Base-by-base conservation (phyloP, 176 grass and related monocot genomes). In the Elymus sibiricus region DNA sequence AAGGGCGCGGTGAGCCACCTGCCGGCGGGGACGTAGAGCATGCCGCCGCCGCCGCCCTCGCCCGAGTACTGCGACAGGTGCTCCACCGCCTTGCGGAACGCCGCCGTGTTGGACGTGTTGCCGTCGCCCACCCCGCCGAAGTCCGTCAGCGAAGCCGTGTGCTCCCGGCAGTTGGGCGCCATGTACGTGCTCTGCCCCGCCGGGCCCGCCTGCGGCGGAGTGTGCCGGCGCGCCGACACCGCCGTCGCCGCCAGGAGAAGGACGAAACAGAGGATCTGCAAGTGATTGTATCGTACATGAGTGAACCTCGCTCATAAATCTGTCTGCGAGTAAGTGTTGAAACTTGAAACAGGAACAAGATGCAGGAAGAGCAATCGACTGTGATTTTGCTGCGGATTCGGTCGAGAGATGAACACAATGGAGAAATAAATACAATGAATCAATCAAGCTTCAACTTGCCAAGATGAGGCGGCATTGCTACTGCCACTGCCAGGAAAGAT, bases 1-100 rank as follows among this genome's bases (percentile, higher is more conserved):
- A 99, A 99, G 0, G 97, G 97, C 38, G 92, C 97, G 4, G 97
- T 99, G 7, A 99, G 87, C 97, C 97, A 99, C 85, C 65, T 85
- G 32, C 97, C 97, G 4, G 90, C 79, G 40, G 97, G 97, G 14
- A 99, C 90, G 78, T 90, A 94, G 14, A 94, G 90, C 94, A 94
- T 94, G 22, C 70, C 92, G 4, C 97, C 96, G 44, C 97, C 90
- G 43, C 17, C 86, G 26, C 24, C 74, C 29, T 87, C 64, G 51
- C 64, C 81, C 1, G 86, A 86, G 88, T 88, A 94, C 85, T 99
- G 97, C 56, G 89, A 86, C 27, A 99, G 85, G 67, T 96, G 90
- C 6, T 78, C 88, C 42, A 99, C 90, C 40, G 97, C 97, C 32
- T 92, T 88, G 42, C 29, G 83, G 90, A 99, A 99, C 39, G 94